phyloP scores from a whole-genome alignment of 352 stramenopile species.

The Phytopythium cucurbitacearum region DNA sequence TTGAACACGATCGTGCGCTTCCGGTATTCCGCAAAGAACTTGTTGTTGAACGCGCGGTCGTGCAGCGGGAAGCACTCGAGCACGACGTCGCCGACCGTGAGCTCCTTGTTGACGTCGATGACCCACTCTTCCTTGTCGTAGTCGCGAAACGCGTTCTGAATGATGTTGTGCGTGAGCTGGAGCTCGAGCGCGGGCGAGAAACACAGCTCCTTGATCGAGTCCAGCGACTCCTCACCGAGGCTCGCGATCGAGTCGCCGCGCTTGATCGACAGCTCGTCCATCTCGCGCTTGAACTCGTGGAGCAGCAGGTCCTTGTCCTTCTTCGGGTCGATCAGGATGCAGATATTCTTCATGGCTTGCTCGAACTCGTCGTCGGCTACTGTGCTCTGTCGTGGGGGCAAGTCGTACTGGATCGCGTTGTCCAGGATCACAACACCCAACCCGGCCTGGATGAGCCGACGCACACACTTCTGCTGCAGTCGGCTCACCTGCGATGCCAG shows the following conservation, averaged over 20 bases:
- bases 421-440: slow-evolving; percentile 71
- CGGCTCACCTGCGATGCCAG: slow-evolving; percentile 63
- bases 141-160: slow-evolving; percentile 81
- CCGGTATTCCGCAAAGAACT: slow-evolving; percentile 86
- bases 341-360: slow-evolving; percentile 64
- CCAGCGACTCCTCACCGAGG: slow-evolving; percentile 72
- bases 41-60: slow-evolving; percentile 81
- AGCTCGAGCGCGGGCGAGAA: slow-evolving; percentile 84
- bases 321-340: slow-evolving; percentile 77
- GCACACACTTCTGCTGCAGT: slow-evolving; percentile 81
- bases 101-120: slow-evolving; percentile 79
- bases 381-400: slow-evolving; percentile 10
- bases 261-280: slow-evolving; percentile 82
- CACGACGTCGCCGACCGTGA: slow-evolving; percentile 73
- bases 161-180: slow-evolving; percentile 87
- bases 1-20: slow-evolving; percentile 78
- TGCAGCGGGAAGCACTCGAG: slow-evolving; percentile 82
- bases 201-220: slow-evolving; percentile 78
- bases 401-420: slow-evolving; percentile 56
- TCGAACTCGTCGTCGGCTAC: slow-evolving; percentile 35
- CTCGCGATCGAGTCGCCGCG: slow-evolving; percentile 58
- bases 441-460: slow-evolving; percentile 73
- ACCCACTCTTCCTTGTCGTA: slow-evolving; percentile 89
- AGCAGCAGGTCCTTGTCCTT: slow-evolving; percentile 77
- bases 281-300: slow-evolving; percentile 86